These are phyloP conservation scores for Glebionis coronaria DNA, from an alignment of 129 eudicot species.

Conservation along the genomic window DNA sequence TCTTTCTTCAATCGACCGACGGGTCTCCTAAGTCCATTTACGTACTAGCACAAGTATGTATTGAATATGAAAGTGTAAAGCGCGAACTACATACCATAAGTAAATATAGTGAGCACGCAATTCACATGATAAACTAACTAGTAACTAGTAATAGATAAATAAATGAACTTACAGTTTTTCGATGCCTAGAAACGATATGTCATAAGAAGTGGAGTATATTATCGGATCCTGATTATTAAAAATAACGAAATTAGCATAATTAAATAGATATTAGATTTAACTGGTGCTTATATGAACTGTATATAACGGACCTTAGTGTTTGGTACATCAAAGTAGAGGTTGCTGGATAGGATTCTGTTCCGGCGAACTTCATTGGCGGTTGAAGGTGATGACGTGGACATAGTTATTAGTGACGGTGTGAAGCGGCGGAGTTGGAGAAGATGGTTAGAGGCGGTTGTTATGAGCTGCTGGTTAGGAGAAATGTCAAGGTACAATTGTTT, in stretches of 20 bases:
- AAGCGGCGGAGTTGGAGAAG: constrained; percentile 10
- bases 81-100: no score
- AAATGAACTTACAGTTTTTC: constrained; percentile 69
- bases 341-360: constrained; percentile 59
- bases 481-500: constrained; percentile 16
- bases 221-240: constrained; percentile 58
- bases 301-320: constrained; percentile 41
- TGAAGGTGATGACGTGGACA: constrained; percentile 32
- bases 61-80: no score
- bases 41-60: no score
- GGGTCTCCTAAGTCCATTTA: no score
- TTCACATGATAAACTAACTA: no score
- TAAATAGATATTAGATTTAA: no score
- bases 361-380: constrained; percentile 47
- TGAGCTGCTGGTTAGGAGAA: neutral
- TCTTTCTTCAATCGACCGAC: no score
- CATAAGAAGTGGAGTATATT: constrained; percentile 72
- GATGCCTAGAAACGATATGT: constrained; percentile 80
- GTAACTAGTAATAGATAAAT: no score
- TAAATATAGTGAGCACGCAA: no score
- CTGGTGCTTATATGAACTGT: no score
- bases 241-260: neutral
- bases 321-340: constrained; percentile 74
- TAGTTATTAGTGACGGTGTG: constrained; percentile 3
- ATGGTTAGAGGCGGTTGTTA: constrained; percentile 31